These are phyloP conservation scores for Clarireedia monteithiana DNA, from an alignment of 2,329 filamentous ascomycete genomes.

Conservation along the genomic window DNA sequence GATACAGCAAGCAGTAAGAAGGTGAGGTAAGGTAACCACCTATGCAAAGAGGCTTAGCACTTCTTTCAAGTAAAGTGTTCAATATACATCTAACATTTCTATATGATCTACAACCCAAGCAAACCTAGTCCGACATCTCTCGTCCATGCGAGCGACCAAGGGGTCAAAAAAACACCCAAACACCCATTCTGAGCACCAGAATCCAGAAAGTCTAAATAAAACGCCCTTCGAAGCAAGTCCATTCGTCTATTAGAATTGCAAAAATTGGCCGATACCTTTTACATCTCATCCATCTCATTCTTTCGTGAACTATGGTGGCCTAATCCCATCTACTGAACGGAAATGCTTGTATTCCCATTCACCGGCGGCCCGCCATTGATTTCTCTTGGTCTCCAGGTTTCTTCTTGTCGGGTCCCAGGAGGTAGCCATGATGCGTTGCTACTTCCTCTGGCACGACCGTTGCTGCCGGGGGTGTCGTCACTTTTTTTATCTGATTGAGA, in stretches of 20 bases:
- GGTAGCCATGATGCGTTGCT: constrained; percentile 57
- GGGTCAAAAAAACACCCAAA: neutral
- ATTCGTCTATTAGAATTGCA: neutral
- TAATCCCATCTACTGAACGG: neutral
- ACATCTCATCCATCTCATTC: neutral
- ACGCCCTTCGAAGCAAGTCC: neutral
- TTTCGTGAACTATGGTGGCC: neutral
- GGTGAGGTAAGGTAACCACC: too few relatives aligned
- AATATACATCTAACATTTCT: too few relatives aligned
- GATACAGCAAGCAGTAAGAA: too few relatives aligned
- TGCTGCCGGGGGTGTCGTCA: constrained; percentile 49
- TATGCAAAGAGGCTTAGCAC: too few relatives aligned
- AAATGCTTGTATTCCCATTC: constrained; percentile 1
- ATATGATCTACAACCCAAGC: too few relatives aligned
- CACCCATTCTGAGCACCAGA: neutral
- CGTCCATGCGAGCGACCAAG: too few relatives aligned
- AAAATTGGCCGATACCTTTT: too few relatives aligned
- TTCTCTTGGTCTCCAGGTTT: constrained; percentile 57
- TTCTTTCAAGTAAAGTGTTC: too few relatives aligned
- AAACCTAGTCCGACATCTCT: too few relatives aligned
- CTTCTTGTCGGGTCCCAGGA: constrained; percentile 76
- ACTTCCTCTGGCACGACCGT: constrained; percentile 34
- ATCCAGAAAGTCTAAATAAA: neutral
- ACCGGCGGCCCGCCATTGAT: constrained; percentile 1
- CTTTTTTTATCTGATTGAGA: constrained; percentile 34